Percentiles rank a stretch among this genome's conserved stretches.
These are phyloP conservation scores for Borealophlyctis nickersoniae DNA, from an alignment of 192 early-diverging fungal species.

Conservation along the genomic window DNA sequence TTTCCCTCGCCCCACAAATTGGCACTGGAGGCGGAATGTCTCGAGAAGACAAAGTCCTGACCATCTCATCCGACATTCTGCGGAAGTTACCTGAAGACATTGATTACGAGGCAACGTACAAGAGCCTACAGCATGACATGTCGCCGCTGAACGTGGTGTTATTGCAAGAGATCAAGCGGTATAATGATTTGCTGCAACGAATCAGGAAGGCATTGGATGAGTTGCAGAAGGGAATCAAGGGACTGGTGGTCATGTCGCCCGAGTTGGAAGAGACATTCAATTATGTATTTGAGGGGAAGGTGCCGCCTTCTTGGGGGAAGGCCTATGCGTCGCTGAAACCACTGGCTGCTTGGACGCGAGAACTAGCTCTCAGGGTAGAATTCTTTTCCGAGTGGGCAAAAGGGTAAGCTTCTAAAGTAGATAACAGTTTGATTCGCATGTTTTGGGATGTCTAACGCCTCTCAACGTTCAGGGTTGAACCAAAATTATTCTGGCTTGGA, in stretches of 20 bases:
- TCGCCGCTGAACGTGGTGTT: constrained; percentile 56
- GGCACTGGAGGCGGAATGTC: constrained; percentile 33
- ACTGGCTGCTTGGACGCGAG: constrained; percentile 53
- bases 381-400: constrained; percentile 61
- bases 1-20: constrained; percentile 56
- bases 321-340: constrained; percentile 52
- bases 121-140: constrained; percentile 44
- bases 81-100: constrained; percentile 49
- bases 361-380: constrained; percentile 51
- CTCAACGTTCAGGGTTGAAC: constrained; percentile 33
- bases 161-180: constrained; percentile 55
- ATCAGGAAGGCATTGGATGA: constrained; percentile 49
- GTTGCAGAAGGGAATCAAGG: constrained; percentile 59
- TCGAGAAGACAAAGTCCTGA: constrained; percentile 55
- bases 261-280: constrained; percentile 59
- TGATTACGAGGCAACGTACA: constrained; percentile 54
- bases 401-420: constrained; percentile 39
- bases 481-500: constrained; percentile 54
- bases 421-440: constrained; percentile 6
- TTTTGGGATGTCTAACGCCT: not conserved
- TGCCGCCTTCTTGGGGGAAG: constrained; percentile 59
- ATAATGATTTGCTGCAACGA: constrained; percentile 46
- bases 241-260: constrained; percentile 60
- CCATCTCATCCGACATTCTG: constrained; percentile 45
- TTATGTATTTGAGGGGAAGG: constrained; percentile 49